Base-by-base conservation (phyloP, 2,329 filamentous ascomycete species). In the Onygena corvina region DNA sequence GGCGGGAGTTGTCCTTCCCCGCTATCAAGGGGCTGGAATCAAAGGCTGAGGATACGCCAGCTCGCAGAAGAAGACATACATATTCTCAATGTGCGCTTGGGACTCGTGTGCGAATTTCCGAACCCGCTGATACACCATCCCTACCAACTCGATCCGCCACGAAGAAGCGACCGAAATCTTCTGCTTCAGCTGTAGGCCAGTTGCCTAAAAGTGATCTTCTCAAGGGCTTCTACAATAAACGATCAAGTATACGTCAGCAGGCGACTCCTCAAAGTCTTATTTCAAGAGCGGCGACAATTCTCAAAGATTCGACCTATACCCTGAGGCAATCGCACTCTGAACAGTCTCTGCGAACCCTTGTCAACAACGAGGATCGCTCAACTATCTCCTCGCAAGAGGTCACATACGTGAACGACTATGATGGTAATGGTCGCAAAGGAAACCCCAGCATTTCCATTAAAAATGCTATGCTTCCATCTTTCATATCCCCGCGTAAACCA, bases 21-120 rank as follows among this genome's bases (percentile, higher is more conserved):
- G 55, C 53, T n/a, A 36, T 57, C 27, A 57, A 55, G 40, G 49
- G 49, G 3, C 25, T 53, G 11, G 53, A 54, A 30, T 29, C 25
- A n/a, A 36, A 53, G 1, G 25, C 35, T 12, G 11, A 20, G 9
- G 29, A 49, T 56, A 7, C 30, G 2, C n/a, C 4, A 3, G 21
- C 20, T 14, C 62, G 59, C 14, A 53, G 50, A 49, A 61, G 67
- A 52, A 60, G 67, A 48, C 67, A 69, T 55, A 69, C 67, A 11
- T 67, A 68, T 47, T 66, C 65, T 21, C 64, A 65, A 14, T 57
- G 60, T n/a, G 63, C 65, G 3, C 61, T 21, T 9, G 20, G 18
- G 3, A 11, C 38, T 2, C 21, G 62, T 5, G 54, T 59, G 3
- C 57, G 55, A 2, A 57, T 66, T 40, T 8, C 23, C n/a, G 38